Evolutionary conservation across 2,329 filamentous ascomycete genomes (phyloP).

Genomic region (Penicillium vulpinum): DNA sequence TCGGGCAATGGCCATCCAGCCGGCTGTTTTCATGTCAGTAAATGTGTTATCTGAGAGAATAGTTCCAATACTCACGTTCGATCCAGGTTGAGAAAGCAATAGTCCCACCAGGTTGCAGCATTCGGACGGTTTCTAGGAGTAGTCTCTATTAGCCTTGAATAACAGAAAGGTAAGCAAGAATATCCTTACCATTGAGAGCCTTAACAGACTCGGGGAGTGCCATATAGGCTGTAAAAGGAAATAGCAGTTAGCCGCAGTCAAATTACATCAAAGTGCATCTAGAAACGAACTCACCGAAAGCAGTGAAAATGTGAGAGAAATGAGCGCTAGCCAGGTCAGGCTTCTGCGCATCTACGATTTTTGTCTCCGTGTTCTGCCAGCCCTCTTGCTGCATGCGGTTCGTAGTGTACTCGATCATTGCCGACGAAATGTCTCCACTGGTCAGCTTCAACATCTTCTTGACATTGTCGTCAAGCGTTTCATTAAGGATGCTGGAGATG

Average conservation of each 20-base stretch:
- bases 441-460: constrained; percentile 49
- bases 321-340: constrained; percentile 41
- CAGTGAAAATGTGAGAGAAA: constrained; percentile 50
- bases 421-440: constrained; percentile 51
- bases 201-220: constrained; percentile 46
- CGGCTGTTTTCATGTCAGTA: constrained; percentile 17
- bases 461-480: constrained; percentile 39
- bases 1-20: constrained; percentile 30
- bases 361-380: constrained; percentile 51
- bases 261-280: not conserved
- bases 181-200: constrained; percentile 38
- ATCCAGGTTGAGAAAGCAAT: constrained; percentile 40
- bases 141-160: not conserved
- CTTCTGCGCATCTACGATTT: constrained; percentile 51
- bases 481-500: constrained; percentile 49
- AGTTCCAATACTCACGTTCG: constrained; percentile 24
- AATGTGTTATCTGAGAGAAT: not conserved
- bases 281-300: constrained; percentile 40
- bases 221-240: constrained; percentile 39
- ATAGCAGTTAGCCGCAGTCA: not conserved
- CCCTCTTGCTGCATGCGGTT: constrained; percentile 42
- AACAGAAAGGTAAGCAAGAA: not conserved
- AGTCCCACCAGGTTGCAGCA: constrained; percentile 37
- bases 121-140: constrained; percentile 31
- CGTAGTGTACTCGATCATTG: constrained; percentile 46